phyloP scores from a whole-genome alignment of 257 asterid genomes.

The Solanum paucissectum region DNA sequence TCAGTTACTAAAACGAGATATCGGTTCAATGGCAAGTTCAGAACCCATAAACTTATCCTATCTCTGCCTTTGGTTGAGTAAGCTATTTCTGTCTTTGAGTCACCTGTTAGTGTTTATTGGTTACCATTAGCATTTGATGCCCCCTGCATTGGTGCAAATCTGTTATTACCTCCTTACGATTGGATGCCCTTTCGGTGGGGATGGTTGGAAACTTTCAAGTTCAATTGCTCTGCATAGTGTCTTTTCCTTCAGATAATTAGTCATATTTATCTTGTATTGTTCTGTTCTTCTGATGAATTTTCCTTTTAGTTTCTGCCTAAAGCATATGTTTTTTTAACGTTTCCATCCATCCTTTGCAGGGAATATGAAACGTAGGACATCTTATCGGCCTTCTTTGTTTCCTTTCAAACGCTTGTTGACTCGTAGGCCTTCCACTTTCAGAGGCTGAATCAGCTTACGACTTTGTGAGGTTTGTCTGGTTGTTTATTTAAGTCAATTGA shows the following conservation, averaged over 20 bases:
- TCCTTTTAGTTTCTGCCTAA: neutral
- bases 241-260: neutral
- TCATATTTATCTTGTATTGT: neutral
- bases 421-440: conserved; percentile 33
- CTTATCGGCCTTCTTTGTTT: conserved; percentile 30
- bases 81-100: neutral
- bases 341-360: conserved; percentile 3
- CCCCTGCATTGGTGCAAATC: neutral
- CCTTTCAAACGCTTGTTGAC: conserved; percentile 48
- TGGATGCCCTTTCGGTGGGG: neutral
- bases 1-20: neutral
- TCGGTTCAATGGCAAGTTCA: neutral
- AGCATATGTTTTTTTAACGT: neutral
- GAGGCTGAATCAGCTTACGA: conserved; percentile 26
- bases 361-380: conserved; percentile 27
- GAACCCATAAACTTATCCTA: neutral
- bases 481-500: neutral
- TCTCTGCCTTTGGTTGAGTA: neutral
- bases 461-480: conserved; percentile 13
- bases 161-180: neutral
- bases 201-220: neutral
- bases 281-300: neutral
- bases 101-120: neutral
- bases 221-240: neutral
- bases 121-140: neutral